Evolutionary conservation across 768 basidiomycete species (phyloP).

Genomic region (Mycena metata): DNA sequence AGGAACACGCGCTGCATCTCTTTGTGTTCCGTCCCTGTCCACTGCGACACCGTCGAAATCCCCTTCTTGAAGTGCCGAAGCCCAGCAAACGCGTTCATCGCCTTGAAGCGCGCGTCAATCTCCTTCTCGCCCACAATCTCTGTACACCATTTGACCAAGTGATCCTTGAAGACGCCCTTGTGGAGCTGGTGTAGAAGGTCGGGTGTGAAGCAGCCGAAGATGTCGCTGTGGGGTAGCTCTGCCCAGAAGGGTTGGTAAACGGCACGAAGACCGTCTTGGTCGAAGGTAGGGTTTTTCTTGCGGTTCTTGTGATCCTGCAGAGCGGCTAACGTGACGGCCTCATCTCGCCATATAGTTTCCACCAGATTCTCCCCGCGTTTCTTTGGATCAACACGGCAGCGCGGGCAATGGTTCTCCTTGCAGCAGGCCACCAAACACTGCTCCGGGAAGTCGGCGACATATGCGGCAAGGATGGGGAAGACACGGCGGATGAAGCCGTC

Average conservation of each 20-base stretch:
- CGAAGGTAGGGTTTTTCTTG: neutral
- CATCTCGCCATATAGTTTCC: neutral
- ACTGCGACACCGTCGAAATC: neutral
- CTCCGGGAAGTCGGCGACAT: neutral
- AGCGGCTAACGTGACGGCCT: neutral
- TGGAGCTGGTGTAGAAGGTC: constrained; percentile 2
- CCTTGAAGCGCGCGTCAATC: constrained; percentile 5
- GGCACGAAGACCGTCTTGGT: neutral
- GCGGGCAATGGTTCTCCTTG: constrained; percentile 6
- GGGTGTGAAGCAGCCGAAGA: constrained; percentile 1
- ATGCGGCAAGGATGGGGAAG: neutral
- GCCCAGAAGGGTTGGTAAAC: neutral
- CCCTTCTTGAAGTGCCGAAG: constrained; percentile 3
- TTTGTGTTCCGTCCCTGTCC: neutral
- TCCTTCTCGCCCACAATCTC: neutral
- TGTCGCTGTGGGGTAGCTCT: neutral
- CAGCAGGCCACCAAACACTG: neutral
- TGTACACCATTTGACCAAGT: neutral
- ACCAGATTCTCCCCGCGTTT: constrained; percentile 32
- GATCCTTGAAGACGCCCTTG: constrained; percentile 11
- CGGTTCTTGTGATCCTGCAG: constrained; percentile 2
- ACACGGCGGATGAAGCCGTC: neutral
- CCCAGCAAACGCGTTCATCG: constrained; percentile 2
- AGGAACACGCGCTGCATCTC: constrained; percentile 4
- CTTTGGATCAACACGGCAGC: constrained; percentile 22